A percentile compares a stretch with the other conserved stretches of the same genome.
Conservation (phyloP, 2,329 filamentous ascomycete genomes). For the Emergomyces pasteurianus region DNA sequence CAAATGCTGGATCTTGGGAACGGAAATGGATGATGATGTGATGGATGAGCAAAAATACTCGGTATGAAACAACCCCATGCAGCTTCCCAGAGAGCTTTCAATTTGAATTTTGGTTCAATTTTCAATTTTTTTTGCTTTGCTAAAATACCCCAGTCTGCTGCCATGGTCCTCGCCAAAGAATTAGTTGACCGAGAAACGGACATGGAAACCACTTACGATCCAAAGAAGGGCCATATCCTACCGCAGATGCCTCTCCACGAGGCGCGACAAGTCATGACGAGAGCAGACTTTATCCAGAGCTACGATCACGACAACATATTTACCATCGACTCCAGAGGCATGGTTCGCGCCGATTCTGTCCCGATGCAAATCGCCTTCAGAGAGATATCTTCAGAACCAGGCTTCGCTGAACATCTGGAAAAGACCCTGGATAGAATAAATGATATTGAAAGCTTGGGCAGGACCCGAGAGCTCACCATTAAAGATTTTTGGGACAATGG, state of each 20-base stretch:
- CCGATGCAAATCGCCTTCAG: constrained; percentile 92
- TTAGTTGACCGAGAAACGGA: constrained; percentile 71
- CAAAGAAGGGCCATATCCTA: constrained; percentile 57
- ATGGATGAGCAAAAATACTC: constrained; percentile 98
- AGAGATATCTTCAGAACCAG: constrained; percentile 62
- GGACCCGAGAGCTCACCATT: constrained; percentile 88
- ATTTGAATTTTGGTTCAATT: background rate
- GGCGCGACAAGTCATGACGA: constrained; percentile 86
- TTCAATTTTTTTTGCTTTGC: constrained; percentile 1
- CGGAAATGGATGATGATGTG: constrained; percentile 85
- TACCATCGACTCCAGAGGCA: constrained; percentile 76
- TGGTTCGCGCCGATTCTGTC: constrained; percentile 84
- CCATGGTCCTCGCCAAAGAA: constrained; percentile 84
- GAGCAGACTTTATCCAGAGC: constrained; percentile 82
- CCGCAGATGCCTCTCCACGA: constrained; percentile 71
- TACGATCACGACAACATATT: constrained; percentile 94
- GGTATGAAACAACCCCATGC: constrained; percentile 38
- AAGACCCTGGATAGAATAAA: constrained; percentile 71
- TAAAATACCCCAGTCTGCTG: constrained; percentile 51
- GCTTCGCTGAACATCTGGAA: constrained; percentile 73
- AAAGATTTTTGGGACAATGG: constrained; percentile 85
- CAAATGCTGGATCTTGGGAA: constrained; percentile 64
- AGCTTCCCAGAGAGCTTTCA: background rate
- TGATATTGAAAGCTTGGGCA: constrained; percentile 86
- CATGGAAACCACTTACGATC: constrained; percentile 51